Percentiles rank a stretch among this genome's conserved stretches.
Evolutionary conservation across 2,329 filamentous ascomycete species (phyloP).

Genomic region (Lachnellula willkommii): DNA sequence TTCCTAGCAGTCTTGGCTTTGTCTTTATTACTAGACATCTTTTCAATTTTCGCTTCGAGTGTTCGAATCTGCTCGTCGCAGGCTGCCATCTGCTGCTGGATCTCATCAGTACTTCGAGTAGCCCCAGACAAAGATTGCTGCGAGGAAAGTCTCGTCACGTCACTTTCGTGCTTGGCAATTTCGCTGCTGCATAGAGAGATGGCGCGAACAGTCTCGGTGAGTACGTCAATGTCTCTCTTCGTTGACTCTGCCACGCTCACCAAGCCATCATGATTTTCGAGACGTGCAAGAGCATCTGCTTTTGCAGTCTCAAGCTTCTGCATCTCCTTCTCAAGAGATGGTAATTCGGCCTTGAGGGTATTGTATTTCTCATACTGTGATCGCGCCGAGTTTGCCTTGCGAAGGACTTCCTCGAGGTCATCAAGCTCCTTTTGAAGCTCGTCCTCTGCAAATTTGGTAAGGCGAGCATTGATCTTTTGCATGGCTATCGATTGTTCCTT

Average conservation of each 20-base stretch:
- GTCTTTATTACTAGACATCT: constrained; percentile 66
- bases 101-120: constrained; percentile 71
- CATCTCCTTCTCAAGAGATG: constrained; percentile 59
- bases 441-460: constrained; percentile 57
- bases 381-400: constrained; percentile 56
- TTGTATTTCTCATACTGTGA: constrained; percentile 69
- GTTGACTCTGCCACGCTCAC: constrained; percentile 60
- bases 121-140: constrained; percentile 66
- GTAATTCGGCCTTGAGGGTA: constrained; percentile 65
- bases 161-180: constrained; percentile 62
- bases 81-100: constrained; percentile 68
- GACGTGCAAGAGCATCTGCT: constrained; percentile 51
- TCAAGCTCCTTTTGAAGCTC: constrained; percentile 58
- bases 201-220: constrained; percentile 69
- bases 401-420: constrained; percentile 44
- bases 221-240: constrained; percentile 67
- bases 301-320: constrained; percentile 57
- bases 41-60: constrained; percentile 58
- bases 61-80: constrained; percentile 62
- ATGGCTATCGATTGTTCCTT: constrained; percentile 59
- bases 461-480: constrained; percentile 59
- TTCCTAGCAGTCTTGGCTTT: constrained; percentile 63
- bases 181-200: constrained; percentile 71
- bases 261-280: constrained; percentile 63
- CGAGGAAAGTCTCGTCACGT: constrained; percentile 69